Conservation (phyloP, 352 stramenopile genomes). For the Phytophthora melonis region DNA sequence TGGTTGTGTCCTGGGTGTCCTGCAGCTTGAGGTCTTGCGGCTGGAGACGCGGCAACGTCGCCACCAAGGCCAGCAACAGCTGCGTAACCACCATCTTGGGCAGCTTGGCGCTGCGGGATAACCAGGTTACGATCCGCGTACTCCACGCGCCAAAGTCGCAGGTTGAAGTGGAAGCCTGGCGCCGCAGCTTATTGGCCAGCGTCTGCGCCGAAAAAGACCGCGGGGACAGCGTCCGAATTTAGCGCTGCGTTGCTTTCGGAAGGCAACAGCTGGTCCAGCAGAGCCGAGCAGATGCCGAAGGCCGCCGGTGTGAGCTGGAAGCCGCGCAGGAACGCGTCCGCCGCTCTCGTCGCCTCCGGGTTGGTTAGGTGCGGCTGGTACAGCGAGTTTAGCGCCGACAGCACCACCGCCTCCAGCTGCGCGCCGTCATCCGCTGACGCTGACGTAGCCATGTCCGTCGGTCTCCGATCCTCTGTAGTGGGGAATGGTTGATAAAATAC, state of each 20-base stretch:
- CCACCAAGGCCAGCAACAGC: conserved; percentile 74
- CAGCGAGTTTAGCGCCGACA: conserved; percentile 63
- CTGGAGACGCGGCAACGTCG: conserved; percentile 61
- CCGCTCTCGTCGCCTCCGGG: conserved; percentile 62
- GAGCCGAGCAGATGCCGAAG: conserved; percentile 69
- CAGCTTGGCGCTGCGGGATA: conserved; percentile 46
- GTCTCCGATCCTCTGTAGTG: neutral
- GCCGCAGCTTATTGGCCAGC: conserved; percentile 82
- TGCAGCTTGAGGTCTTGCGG: conserved; percentile 44
- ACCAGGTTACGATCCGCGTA: conserved; percentile 63
- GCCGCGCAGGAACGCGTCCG: conserved; percentile 77
- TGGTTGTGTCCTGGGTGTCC: conserved; percentile 16
- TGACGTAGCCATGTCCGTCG: neutral
- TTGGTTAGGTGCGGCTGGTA: conserved; percentile 66
- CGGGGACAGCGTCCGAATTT: conserved; percentile 43
- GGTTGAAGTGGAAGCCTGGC: conserved; percentile 53
- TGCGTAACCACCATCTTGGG: conserved; percentile 82
- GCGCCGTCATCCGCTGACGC: neutral
- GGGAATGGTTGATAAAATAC: neutral
- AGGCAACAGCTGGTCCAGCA: conserved; percentile 73
- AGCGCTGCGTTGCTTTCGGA: conserved; percentile 21
- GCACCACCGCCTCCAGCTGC: conserved; percentile 47
- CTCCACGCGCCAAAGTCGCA: conserved; percentile 12
- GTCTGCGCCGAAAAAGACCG: conserved; percentile 82
- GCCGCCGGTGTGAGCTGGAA: conserved; percentile 86